Base-by-base conservation (phyloP, 2,329 filamentous ascomycete genomes). In the Aureobasidium sp. region DNA sequence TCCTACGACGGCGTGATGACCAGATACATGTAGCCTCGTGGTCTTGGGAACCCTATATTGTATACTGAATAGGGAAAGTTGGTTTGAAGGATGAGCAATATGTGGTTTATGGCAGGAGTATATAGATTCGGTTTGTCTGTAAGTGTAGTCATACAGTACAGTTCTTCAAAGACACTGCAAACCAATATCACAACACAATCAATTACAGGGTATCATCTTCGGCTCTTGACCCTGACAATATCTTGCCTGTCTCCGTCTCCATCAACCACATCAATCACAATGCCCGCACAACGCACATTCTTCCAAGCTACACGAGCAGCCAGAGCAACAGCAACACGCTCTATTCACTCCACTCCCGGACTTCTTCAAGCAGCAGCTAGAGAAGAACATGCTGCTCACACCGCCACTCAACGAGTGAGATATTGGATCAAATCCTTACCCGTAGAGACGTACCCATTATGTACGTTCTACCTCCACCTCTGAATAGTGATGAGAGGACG, bases 381-480 rank as follows among this genome's bases (percentile, higher is more conserved):
- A 39, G 54, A 59, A 48, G 54, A 59, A 21, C 54, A 59, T 3
- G 41, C 54, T 7, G 54, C 54, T 4, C 54, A 59, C 25, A 59
- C 54, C 7, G 32, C 21, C 3, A 48, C 42, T 16, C 54, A 59
- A 30, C 42, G 54, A n/a, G 42, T 59, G 30, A 30, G 54, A 14
- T 59, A 27, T 30, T 59, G 54, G 54, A 47, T 59, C 54, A 59
- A 59, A n/a, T 59, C 54, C 14, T 14, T 59, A 16, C 54, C 54
- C 7, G 14, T 59, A 27, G 54, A 59, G 21, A 59, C 54, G 13
- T 59, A 59, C 16, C 54, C 54, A 14, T 21, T 59, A 44, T 59
- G 54, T 59, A 59, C 39, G 54, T 39, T 3, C 10, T 32, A 13
- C n/a, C 32, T n/a, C 29, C 32, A 9, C 37, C 11, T 7, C 10